Evolutionary conservation across 768 basidiomycete genomes (phyloP).

Genomic region (Nidularia pulvinata): DNA sequence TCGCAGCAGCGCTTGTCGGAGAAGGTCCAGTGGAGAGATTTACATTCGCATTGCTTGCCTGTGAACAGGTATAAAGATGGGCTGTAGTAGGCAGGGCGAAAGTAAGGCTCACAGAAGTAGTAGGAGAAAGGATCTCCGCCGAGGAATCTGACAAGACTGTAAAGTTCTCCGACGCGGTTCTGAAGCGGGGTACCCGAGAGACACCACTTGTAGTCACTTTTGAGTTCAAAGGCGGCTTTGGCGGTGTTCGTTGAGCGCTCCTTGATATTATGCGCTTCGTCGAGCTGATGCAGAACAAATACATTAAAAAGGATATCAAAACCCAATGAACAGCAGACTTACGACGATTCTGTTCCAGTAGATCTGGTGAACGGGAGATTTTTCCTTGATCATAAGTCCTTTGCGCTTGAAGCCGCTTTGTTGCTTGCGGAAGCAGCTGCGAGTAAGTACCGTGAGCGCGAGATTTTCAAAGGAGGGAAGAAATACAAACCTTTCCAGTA

Average conservation of each 20-base stretch:
- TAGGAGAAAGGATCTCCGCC: conserved; percentile 93
- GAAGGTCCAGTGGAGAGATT: conserved; percentile 95
- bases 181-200: conserved; percentile 96
- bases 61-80: conserved; percentile 1
- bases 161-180: conserved; percentile 98
- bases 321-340: conserved; percentile 19
- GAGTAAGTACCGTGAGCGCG: background rate
- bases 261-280: conserved; percentile 99
- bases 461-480: background rate
- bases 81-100: background rate
- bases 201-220: conserved; percentile 88
- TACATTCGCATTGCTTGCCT: conserved; percentile 92
- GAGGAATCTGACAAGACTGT: conserved; percentile 90
- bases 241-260: conserved; percentile 94
- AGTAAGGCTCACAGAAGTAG: conserved; percentile 74
- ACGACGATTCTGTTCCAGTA: conserved; percentile 85
- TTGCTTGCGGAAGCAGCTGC: conserved; percentile 88
- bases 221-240: conserved; percentile 92
- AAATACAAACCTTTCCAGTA: conserved; percentile 64
- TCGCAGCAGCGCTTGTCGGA: conserved; percentile 82
- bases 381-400: conserved; percentile 82
- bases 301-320: background rate
- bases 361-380: conserved; percentile 81
- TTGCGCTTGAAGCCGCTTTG: conserved; percentile 90
- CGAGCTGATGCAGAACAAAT: conserved; percentile 49